Conservation (phyloP, 352 stramenopile genomes). For the Phytophthora brassicae region DNA sequence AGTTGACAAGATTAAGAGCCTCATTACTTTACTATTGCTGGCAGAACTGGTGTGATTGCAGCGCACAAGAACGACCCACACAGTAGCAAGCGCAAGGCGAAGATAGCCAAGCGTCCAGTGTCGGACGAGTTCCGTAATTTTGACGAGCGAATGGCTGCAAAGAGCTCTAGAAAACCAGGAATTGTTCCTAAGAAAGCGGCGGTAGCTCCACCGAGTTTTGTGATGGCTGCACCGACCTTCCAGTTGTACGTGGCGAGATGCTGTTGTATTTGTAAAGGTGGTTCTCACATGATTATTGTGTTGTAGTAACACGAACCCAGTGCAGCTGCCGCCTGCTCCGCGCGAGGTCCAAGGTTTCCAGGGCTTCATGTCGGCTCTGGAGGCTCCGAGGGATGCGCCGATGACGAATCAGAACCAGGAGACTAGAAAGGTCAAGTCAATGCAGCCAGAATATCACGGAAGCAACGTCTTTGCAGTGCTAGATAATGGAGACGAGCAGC, state of each 20-base stretch:
- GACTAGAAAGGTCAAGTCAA: conserved; percentile 24
- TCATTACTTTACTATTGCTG: not conserved
- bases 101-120: conserved; percentile 41
- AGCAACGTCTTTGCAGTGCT: conserved; percentile 72
- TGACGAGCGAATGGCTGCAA: conserved; percentile 69
- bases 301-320: conserved; percentile 29
- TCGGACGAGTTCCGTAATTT: conserved; percentile 75
- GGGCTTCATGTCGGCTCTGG: conserved; percentile 65
- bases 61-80: conserved; percentile 41
- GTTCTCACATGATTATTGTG: not conserved
- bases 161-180: conserved; percentile 33
- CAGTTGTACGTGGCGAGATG: conserved; percentile 51
- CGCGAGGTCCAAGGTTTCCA: conserved; percentile 69
- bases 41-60: conserved; percentile 38
- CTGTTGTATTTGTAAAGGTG: not conserved
- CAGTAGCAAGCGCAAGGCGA: conserved; percentile 29
- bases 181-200: conserved; percentile 26
- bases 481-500: conserved; percentile 51
- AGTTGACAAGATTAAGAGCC: not conserved
- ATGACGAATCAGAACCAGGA: conserved; percentile 24
- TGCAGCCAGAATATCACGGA: conserved; percentile 37
- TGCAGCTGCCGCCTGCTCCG: conserved; percentile 8
- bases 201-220: conserved; percentile 56
- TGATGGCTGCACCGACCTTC: conserved; percentile 67
- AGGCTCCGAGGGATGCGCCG: conserved; percentile 46